phyloP scores from a whole-genome alignment of 768 basidiomycete species.

The Cystobasidium ongulense region DNA sequence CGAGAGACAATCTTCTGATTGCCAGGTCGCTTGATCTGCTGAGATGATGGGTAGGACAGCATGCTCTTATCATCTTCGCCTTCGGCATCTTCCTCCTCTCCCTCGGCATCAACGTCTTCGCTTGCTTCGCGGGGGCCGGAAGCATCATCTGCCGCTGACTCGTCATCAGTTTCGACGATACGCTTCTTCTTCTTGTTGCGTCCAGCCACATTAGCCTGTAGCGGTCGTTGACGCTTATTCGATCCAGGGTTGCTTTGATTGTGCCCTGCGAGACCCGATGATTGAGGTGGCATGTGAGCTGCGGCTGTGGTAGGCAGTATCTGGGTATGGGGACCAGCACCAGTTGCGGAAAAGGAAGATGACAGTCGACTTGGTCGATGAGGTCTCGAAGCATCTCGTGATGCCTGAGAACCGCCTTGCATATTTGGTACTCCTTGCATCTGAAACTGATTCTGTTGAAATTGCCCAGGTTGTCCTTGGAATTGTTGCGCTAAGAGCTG shows the following conservation, averaged over 20 bases:
- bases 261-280: background rate
- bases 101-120: constrained; percentile 18
- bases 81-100: constrained; percentile 13
- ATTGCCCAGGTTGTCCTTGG: constrained; percentile 2
- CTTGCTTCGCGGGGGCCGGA: constrained; percentile 5
- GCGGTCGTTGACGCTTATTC: background rate
- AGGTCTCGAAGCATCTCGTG: constrained; percentile 1
- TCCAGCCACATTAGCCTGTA: background rate
- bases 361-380: constrained; percentile 18
- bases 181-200: constrained; percentile 30
- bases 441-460: background rate
- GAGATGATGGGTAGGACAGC: background rate
- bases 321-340: background rate
- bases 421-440: background rate
- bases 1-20: background rate
- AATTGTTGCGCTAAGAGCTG: background rate
- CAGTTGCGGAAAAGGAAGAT: constrained; percentile 21
- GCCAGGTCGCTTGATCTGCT: background rate
- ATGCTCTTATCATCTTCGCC: background rate
- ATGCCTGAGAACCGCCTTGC: background rate
- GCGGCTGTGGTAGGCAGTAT: constrained; percentile 17
- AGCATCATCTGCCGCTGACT: constrained; percentile 12
- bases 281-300: constrained; percentile 6
- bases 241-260: background rate
- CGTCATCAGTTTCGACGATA: constrained; percentile 17